Percentiles rank a stretch among this genome's conserved stretches.
These are phyloP conservation scores for Aspergillus flavus DNA, from an alignment of 2,329 filamentous ascomycete genomes.

Conservation along the genomic window DNA sequence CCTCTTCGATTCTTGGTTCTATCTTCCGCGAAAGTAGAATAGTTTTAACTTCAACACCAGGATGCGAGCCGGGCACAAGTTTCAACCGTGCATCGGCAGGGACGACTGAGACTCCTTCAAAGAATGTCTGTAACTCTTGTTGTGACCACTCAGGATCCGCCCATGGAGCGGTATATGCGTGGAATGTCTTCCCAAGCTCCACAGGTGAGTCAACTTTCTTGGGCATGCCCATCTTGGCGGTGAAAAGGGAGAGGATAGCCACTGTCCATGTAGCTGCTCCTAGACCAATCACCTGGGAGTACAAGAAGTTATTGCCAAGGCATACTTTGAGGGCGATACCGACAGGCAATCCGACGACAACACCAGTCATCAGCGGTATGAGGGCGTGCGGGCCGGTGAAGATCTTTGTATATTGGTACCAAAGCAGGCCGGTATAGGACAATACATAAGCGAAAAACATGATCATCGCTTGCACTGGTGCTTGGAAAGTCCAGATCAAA, in stretches of 20 bases:
- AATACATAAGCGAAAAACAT: constrained; percentile 55
- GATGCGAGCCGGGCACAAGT: constrained; percentile 44
- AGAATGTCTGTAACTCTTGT: constrained; percentile 53
- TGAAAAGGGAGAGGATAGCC: constrained; percentile 52
- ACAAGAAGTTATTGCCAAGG: constrained; percentile 43
- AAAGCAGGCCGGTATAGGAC: constrained; percentile 56
- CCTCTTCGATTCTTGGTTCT: constrained; percentile 40
- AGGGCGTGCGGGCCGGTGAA: constrained; percentile 54
- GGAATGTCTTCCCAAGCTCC: constrained; percentile 40
- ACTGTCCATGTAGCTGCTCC: constrained; percentile 55
- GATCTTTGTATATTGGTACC: constrained; percentile 58
- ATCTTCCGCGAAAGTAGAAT: constrained; percentile 43
- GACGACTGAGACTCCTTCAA: constrained; percentile 45
- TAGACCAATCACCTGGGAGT: constrained; percentile 52
- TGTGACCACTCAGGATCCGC: constrained; percentile 52
- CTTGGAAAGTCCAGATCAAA: constrained; percentile 57
- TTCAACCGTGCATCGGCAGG: constrained; percentile 47
- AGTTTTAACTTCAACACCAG: constrained; percentile 48
- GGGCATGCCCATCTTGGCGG: constrained; percentile 53
- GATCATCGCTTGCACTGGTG: constrained; percentile 43
- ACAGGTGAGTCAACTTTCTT: constrained; percentile 41
- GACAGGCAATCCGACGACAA: constrained; percentile 49
- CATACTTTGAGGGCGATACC: constrained; percentile 49
- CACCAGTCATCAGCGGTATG: constrained; percentile 51
- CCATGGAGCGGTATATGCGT: constrained; percentile 49